phyloP scores from a whole-genome alignment of 306 rosid species.

The Oxytropis ochrocephala region DNA sequence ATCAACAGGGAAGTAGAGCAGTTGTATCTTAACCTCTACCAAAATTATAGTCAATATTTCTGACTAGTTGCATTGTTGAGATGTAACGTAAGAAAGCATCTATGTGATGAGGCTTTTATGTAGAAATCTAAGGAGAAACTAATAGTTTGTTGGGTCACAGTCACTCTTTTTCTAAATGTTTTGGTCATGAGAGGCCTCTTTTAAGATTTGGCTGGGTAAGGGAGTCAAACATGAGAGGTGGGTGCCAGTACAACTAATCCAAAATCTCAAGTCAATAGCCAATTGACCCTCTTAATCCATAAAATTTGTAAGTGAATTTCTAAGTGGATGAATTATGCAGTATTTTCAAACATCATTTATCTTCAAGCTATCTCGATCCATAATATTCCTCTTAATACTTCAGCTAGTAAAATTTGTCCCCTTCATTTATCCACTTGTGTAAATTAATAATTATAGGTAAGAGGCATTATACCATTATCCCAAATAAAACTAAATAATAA shows the following conservation, averaged over 20 bases:
- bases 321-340: not conserved
- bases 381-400: not conserved
- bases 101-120: not conserved
- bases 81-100: not conserved
- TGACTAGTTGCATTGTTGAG: not conserved
- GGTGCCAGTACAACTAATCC: conserved; percentile 47
- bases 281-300: not conserved
- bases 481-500: not conserved
- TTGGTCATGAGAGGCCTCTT: not conserved
- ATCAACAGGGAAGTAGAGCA: not conserved
- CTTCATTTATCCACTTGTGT: not conserved
- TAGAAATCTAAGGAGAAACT: not conserved
- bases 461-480: not conserved
- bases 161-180: conserved; percentile 1
- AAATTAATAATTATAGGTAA: not conserved
- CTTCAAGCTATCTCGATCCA: not conserved
- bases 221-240: conserved; percentile 6
- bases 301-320: not conserved
- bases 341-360: not conserved
- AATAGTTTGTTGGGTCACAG: not conserved
- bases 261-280: not conserved
- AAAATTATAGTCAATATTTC: not conserved
- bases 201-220: not conserved
- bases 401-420: not conserved
- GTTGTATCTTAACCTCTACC: not conserved